phyloP scores from a whole-genome alignment of 257 asterid species.

The Echites panduratus region DNA sequence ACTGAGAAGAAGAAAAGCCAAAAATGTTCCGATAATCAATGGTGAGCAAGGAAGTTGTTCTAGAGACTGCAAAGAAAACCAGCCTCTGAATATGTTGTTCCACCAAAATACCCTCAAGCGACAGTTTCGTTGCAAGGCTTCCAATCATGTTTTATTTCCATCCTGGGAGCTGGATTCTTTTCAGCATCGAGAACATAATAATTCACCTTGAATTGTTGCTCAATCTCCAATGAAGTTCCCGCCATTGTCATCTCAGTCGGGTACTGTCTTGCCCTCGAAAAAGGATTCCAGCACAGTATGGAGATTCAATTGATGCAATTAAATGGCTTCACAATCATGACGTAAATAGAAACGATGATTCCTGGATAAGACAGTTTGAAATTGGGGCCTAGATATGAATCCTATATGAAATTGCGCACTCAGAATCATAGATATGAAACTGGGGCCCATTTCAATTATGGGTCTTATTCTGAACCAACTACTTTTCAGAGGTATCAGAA shows the following conservation, averaged over 20 bases:
- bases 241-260: constrained; percentile 62
- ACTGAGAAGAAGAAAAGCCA: constrained; percentile 34
- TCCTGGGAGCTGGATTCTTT: constrained; percentile 66
- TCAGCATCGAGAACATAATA: constrained; percentile 31
- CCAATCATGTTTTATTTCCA: too few relatives aligned
- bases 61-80: constrained; percentile 50
- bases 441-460: constrained; percentile 40
- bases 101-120: too few relatives aligned
- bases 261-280: constrained; percentile 81
- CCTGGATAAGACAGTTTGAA: constrained; percentile 68
- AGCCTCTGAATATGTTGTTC: constrained; percentile 68
- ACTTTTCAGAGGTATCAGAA: constrained; percentile 55
- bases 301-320: constrained; percentile 65
- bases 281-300: constrained; percentile 82
- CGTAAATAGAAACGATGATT: constrained; percentile 34
- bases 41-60: constrained; percentile 69
- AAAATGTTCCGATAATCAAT: constrained; percentile 31
- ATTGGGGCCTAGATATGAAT: too few relatives aligned
- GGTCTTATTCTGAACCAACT: constrained; percentile 72
- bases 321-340: constrained; percentile 60
- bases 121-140: too few relatives aligned
- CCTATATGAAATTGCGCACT: too few relatives aligned
- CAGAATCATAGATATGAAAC: constrained; percentile 36
- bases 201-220: constrained; percentile 59
- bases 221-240: constrained; percentile 46